These are phyloP conservation scores for Datisca glomerata DNA, from an alignment of 306 rosid species.

Conservation along the genomic window DNA sequence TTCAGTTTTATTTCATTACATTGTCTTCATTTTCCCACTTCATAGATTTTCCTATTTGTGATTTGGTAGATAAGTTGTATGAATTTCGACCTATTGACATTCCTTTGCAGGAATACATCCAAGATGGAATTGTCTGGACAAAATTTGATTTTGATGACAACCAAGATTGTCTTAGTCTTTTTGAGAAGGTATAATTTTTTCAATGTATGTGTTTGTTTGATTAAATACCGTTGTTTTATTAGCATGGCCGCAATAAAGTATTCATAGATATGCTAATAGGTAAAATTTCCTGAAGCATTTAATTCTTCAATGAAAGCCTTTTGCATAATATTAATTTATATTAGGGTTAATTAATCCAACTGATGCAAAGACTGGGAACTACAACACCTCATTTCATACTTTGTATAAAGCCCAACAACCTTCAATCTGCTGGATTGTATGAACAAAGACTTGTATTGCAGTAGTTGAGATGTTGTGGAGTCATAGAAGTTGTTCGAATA, in stretches of 20 bases:
- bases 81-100: neutral
- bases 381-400: slow-evolving; percentile 99
- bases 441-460: slow-evolving; percentile 95
- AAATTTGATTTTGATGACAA: slow-evolving; percentile 98
- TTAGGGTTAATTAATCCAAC: slow-evolving; percentile 82
- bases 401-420: slow-evolving; percentile 94
- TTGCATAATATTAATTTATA: too few species aligned
- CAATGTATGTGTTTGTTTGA: too few species aligned
- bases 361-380: slow-evolving; percentile 92
- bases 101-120: slow-evolving; percentile 72
- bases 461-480: slow-evolving; percentile 97
- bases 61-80: neutral
- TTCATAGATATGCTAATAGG: too few species aligned
- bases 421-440: slow-evolving; percentile 81
- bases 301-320: too few species aligned
- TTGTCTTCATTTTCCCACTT: neutral
- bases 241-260: too few species aligned
- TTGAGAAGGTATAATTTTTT: slow-evolving; percentile 98
- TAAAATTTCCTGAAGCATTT: too few species aligned
- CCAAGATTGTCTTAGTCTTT: slow-evolving; percentile 92
- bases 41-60: neutral
- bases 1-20: too few species aligned
- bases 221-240: too few species aligned
- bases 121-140: slow-evolving; percentile 98
- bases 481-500: slow-evolving; percentile 94